phyloP scores from a whole-genome alignment of 805 yeast species.

The Candida palmyrensis region DNA sequence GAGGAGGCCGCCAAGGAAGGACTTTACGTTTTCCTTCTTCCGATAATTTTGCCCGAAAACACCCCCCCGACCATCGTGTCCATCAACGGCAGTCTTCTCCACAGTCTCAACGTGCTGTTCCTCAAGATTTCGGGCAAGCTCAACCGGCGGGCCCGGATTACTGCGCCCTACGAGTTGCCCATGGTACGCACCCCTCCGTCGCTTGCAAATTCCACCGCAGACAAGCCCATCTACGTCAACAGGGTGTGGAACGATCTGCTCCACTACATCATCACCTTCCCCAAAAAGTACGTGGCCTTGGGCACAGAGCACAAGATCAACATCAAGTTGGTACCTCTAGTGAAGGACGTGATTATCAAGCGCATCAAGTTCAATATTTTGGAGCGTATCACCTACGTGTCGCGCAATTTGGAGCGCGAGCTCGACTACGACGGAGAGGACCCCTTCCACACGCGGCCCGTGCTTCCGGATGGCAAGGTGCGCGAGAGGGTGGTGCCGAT shows the following conservation, averaged over 20 bases:
- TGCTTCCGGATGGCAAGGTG: constrained; percentile 12
- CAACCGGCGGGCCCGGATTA: constrained; percentile 28
- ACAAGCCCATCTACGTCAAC: constrained; percentile 74
- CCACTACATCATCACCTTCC: constrained; percentile 67
- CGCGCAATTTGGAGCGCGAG: constrained; percentile 43
- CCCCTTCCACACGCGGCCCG: constrained; percentile 16
- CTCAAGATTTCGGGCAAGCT: constrained; percentile 31
- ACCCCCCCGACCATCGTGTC: constrained; percentile 59
- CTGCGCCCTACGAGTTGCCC: constrained; percentile 34
- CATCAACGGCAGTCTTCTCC: constrained; percentile 45
- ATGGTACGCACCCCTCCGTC: constrained; percentile 53
- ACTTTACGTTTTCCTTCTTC: constrained; percentile 62
- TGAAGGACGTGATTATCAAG: constrained; percentile 56
- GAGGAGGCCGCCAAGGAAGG: constrained; percentile 46
- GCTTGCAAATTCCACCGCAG: constrained; percentile 51
- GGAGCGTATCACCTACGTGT: constrained; percentile 60
- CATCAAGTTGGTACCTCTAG: constrained; percentile 62
- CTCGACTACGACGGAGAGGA: constrained; percentile 37
- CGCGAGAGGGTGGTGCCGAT: constrained; percentile 53
- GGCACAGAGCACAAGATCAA: constrained; percentile 57
- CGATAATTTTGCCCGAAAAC: constrained; percentile 54
- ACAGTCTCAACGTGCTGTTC: constrained; percentile 35
- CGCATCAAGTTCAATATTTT: constrained; percentile 61
- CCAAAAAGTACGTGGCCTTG: constrained; percentile 61
- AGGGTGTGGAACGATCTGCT: constrained; percentile 69